phyloP scores from a whole-genome alignment of 2,329 filamentous ascomycete species.

The Graphilbum ipis-grandicollis region DNA sequence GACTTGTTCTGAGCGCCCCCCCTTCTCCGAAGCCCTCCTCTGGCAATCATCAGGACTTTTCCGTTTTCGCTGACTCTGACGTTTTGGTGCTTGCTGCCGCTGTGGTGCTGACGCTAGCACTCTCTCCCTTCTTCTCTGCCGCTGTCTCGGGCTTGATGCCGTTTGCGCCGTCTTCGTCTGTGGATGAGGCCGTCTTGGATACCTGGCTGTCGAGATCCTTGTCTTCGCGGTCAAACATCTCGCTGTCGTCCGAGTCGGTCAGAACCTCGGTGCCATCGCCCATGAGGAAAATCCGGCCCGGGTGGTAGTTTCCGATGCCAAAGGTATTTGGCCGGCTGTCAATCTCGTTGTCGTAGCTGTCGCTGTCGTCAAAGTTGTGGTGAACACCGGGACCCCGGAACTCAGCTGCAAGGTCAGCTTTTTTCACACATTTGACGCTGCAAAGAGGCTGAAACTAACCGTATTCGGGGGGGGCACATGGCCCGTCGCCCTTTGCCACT shows the following conservation, averaged over 20 bases:
- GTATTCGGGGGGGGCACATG: constrained; percentile 97
- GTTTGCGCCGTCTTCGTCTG: constrained; percentile 4
- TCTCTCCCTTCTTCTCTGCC: neutral
- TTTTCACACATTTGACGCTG: too few species aligned
- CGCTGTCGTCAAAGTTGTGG: constrained; percentile 68
- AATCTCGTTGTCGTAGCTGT: constrained; percentile 60
- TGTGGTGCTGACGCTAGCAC: neutral
- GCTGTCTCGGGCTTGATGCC: neutral
- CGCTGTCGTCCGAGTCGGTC: constrained; percentile 74
- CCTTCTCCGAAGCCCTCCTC: too few species aligned
- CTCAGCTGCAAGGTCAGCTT: too few species aligned
- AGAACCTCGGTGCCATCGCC: constrained; percentile 89
- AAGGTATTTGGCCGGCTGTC: constrained; percentile 47
- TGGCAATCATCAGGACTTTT: neutral
- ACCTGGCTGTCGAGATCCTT: constrained; percentile 77
- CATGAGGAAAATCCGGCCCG: constrained; percentile 81
- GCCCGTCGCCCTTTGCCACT: constrained; percentile 91
- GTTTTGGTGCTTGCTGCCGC: neutral
- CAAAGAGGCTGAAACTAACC: too few species aligned
- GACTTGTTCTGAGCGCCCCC: too few species aligned
- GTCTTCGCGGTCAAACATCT: constrained; percentile 90
- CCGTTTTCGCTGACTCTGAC: neutral
- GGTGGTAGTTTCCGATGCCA: constrained; percentile 51
- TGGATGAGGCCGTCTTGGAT: constrained; percentile 35
- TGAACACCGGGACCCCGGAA: constrained; percentile 71